Percentiles rank a stretch among this genome's conserved stretches.
Evolutionary conservation across 345 rosid species (phyloP).

Genomic region (Populus davidiana): DNA sequence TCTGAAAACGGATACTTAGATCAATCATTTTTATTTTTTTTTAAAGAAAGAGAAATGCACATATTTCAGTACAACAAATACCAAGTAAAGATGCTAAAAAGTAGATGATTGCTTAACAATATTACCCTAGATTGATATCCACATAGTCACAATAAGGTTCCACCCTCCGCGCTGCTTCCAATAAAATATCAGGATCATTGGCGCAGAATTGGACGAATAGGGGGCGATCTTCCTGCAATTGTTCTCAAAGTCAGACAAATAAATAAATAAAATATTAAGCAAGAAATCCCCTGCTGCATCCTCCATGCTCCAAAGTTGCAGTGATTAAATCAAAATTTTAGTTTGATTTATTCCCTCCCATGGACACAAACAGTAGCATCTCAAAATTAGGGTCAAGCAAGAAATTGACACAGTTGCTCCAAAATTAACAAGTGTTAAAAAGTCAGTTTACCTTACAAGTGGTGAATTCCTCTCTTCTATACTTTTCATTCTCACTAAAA

Average conservation of each 20-base stretch:
- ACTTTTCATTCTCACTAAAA: slow-evolving; percentile 74
- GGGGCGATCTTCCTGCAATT: slow-evolving; percentile 87
- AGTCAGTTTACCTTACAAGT: slow-evolving; percentile 62
- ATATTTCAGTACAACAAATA: not conserved
- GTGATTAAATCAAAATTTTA: too few relatives aligned
- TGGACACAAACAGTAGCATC: not conserved
- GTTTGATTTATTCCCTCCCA: not conserved
- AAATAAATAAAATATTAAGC: not conserved
- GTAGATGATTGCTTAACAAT: not conserved
- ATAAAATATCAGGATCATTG: slow-evolving; percentile 71
- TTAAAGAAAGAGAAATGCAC: too few relatives aligned
- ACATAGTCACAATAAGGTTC: slow-evolving; percentile 83
- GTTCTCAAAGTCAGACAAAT: not conserved
- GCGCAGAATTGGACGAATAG: slow-evolving; percentile 95
- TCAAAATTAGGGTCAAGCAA: not conserved
- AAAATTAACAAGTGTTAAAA: too few relatives aligned
- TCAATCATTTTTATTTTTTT: too few relatives aligned
- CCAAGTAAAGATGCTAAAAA: not conserved
- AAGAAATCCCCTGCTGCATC: not conserved
- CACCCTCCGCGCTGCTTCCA: slow-evolving; percentile 81
- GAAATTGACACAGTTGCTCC: not conserved
- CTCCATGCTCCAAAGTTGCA: too few relatives aligned
- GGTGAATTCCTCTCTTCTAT: slow-evolving; percentile 71
- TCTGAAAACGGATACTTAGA: too few relatives aligned
- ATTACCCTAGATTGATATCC: slow-evolving; percentile 91